Percentiles rank a stretch among this genome's conserved stretches.
These are phyloP conservation scores for Clarireedia paspali DNA, from an alignment of 2,329 filamentous ascomycete genomes.

Conservation along the genomic window DNA sequence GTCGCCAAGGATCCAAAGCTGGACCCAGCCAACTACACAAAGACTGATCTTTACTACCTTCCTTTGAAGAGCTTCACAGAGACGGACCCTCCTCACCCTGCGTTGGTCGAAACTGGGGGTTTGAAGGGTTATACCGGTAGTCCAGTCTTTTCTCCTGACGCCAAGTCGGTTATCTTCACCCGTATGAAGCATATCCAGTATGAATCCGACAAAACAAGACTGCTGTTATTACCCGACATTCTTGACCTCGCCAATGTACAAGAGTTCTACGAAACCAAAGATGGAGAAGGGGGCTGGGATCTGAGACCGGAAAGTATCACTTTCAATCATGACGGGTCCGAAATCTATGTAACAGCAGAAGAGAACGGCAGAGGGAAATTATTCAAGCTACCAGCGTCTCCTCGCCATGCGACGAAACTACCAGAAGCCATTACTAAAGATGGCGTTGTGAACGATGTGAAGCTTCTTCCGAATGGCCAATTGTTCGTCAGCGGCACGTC, in stretches of 20 bases:
- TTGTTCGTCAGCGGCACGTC: conserved; percentile 63
- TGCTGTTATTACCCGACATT: conserved; percentile 58
- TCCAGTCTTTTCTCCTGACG: conserved; percentile 69
- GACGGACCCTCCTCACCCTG: conserved; percentile 40
- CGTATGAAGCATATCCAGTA: conserved; percentile 72
- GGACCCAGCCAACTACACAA: conserved; percentile 68
- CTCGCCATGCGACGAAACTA: conserved; percentile 38
- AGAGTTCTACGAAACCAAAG: conserved; percentile 53
- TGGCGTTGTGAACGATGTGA: conserved; percentile 47
- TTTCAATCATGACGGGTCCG: conserved; percentile 52
- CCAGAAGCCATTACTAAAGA: conserved; percentile 44
- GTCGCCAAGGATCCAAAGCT: conserved; percentile 67
- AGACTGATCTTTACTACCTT: conserved; percentile 72
- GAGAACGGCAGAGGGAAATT: conserved; percentile 55
- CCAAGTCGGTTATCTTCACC: conserved; percentile 64
- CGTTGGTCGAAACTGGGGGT: conserved; percentile 47
- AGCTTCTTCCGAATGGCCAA: conserved; percentile 40
- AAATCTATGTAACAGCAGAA: conserved; percentile 68
- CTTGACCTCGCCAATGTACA: conserved; percentile 48
- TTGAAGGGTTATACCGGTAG: conserved; percentile 56
- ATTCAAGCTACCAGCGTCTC: conserved; percentile 53
- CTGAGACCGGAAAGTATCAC: conserved; percentile 46
- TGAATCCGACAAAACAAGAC: conserved; percentile 69
- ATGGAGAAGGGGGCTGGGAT: conserved; percentile 59
- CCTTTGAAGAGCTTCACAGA: conserved; percentile 55